Conservation (phyloP, 345 rosid species). For the Linum usitatissimum region DNA sequence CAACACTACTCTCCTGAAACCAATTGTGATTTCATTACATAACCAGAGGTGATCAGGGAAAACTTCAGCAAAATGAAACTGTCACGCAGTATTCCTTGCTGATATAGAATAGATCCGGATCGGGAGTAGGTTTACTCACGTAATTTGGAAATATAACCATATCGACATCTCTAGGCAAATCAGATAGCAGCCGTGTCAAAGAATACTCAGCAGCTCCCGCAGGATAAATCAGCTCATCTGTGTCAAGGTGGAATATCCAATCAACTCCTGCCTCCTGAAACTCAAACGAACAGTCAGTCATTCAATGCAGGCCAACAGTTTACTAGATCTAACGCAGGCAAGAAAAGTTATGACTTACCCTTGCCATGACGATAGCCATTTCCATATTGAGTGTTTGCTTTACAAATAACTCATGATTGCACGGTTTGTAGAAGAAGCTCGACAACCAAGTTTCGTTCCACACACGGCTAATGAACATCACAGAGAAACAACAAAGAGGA, state of each 20-base stretch:
- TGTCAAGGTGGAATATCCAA: conserved; percentile 95
- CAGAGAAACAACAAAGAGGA: conserved; percentile 5
- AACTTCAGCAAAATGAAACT: not conserved
- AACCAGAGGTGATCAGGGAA: not conserved
- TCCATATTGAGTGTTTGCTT: conserved; percentile 98
- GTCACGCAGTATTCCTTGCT: not conserved
- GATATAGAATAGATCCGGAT: not conserved
- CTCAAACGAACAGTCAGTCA: conserved; percentile 2
- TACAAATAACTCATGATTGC: conserved; percentile 89
- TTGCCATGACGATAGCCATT: conserved; percentile 90
- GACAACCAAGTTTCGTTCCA: conserved; percentile 97
- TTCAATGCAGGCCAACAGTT: not conserved
- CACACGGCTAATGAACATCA: conserved; percentile 48
- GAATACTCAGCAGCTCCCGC: conserved; percentile 74
- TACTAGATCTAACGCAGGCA: not conserved
- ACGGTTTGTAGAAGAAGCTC: conserved; percentile 88
- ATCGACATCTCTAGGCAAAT: conserved; percentile 59
- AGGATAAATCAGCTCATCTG: conserved; percentile 82
- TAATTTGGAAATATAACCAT: conserved; percentile 80
- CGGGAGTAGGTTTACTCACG: conserved; percentile 40
- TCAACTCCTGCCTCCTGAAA: conserved; percentile 70
- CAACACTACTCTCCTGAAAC: conserved; percentile 87
- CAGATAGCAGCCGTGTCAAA: conserved; percentile 55
- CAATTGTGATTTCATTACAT: conserved; percentile 12
- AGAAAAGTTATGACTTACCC: conserved; percentile 47